Evolutionary conservation across 371 early-diverging fungal genomes (phyloP).

Genomic region (Coemansia sp.): DNA sequence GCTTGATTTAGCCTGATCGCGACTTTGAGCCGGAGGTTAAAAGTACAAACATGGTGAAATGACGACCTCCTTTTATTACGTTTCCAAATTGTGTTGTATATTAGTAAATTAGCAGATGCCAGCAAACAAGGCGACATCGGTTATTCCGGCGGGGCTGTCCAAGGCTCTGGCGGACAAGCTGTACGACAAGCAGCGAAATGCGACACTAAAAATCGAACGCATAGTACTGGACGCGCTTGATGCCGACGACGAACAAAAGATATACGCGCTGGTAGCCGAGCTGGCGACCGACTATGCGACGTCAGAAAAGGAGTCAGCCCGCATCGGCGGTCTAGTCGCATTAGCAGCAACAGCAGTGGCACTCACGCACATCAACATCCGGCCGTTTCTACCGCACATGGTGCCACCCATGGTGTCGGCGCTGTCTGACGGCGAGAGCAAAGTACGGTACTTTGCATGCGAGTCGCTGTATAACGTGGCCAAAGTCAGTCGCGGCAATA

Average conservation of each 20-base stretch:
- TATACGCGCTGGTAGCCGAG: conserved; percentile 64
- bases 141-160: conserved; percentile 41
- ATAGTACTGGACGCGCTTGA: conserved; percentile 41
- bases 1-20: too few species aligned
- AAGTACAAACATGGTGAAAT: too few species aligned
- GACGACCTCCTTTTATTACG: too few species aligned
- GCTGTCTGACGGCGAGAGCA: conserved; percentile 80
- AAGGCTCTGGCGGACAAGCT: conserved; percentile 77
- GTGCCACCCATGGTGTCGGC: conserved; percentile 89
- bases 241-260: conserved; percentile 38
- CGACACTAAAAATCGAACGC: conserved; percentile 82
- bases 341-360: conserved; percentile 87
- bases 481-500: conserved; percentile 82
- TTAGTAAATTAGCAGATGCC: background rate
- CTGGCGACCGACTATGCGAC: conserved; percentile 81
- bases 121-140: conserved; percentile 6
- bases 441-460: conserved; percentile 91
- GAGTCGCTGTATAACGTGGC: conserved; percentile 95
- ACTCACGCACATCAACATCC: conserved; percentile 71
- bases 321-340: conserved; percentile 91
- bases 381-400: conserved; percentile 67
- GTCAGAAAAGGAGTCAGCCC: conserved; percentile 71
- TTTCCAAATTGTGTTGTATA: too few species aligned
- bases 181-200: conserved; percentile 86
- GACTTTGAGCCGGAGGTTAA: too few species aligned